These are phyloP conservation scores for Aspergillus sergii DNA, from an alignment of 2,329 filamentous ascomycete species.

Conservation along the genomic window DNA sequence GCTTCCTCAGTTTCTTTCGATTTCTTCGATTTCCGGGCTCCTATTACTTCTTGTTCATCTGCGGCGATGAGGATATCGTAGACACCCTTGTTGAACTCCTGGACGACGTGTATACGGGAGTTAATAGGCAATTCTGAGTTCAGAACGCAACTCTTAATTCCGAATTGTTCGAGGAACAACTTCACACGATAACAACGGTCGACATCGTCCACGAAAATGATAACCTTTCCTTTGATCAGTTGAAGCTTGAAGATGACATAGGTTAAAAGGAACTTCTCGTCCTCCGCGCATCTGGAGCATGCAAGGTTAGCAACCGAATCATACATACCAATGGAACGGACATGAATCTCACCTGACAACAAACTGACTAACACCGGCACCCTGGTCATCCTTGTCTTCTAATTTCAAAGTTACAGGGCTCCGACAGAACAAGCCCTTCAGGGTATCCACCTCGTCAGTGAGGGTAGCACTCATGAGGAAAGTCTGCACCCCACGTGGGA, in stretches of 20 bases:
- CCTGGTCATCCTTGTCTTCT: conserved; percentile 77
- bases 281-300: conserved; percentile 73
- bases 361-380: conserved; percentile 80
- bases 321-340: conserved; percentile 1
- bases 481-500: conserved; percentile 86
- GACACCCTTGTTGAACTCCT: conserved; percentile 94
- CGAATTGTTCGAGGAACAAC: conserved; percentile 95
- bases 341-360: conserved; percentile 67
- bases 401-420: conserved; percentile 79
- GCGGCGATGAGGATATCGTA: conserved; percentile 98
- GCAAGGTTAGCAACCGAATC: conserved; percentile 20
- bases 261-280: conserved; percentile 91
- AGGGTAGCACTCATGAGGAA: conserved; percentile 93
- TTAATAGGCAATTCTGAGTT: conserved; percentile 96
- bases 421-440: conserved; percentile 83
- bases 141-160: conserved; percentile 86
- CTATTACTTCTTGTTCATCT: conserved; percentile 84
- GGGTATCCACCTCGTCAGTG: conserved; percentile 79
- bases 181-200: conserved; percentile 91
- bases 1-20: conserved; percentile 28
- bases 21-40: conserved; percentile 47
- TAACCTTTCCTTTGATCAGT: conserved; percentile 88
- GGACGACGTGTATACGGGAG: conserved; percentile 87
- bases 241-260: conserved; percentile 96
- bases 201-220: conserved; percentile 81